phyloP scores from a whole-genome alignment of 495 filamentous ascomycete genomes.

The Viridothelium virens region DNA sequence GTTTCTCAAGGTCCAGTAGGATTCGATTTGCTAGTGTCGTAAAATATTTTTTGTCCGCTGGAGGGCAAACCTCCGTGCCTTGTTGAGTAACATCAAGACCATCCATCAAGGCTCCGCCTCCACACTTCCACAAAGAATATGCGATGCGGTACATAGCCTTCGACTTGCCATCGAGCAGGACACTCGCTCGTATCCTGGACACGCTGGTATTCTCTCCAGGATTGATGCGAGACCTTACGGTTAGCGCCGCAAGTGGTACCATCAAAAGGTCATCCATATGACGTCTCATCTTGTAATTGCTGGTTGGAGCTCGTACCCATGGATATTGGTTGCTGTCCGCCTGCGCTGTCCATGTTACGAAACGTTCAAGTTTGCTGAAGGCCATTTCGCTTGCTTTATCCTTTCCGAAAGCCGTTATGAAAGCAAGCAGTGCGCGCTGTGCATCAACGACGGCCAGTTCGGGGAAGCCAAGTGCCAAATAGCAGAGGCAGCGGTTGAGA shows the following conservation, averaged over 20 bases:
- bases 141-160: conserved; percentile 27
- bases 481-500: conserved; percentile 34
- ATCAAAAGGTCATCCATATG: neutral
- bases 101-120: conserved; percentile 27
- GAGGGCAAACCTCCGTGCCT: conserved; percentile 3
- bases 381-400: neutral
- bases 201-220: neutral
- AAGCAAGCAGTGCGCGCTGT: conserved; percentile 24
- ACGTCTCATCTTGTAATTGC: neutral
- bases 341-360: neutral
- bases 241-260: conserved; percentile 2
- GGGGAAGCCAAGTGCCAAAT: conserved; percentile 22
- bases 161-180: conserved; percentile 13
- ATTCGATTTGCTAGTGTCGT: conserved; percentile 15
- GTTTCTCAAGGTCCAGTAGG: conserved; percentile 13
- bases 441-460: conserved; percentile 31
- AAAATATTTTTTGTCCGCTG: conserved; percentile 15
- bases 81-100: conserved; percentile 23
- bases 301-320: neutral
- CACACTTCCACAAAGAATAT: conserved; percentile 28
- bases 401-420: neutral
- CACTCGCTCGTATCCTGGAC: neutral
- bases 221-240: neutral
- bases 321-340: neutral
- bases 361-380: no score